A percentile compares a stretch with the other conserved stretches of the same genome.
phyloP scores from a whole-genome alignment of 345 rosid species.

The Populus simonii region DNA sequence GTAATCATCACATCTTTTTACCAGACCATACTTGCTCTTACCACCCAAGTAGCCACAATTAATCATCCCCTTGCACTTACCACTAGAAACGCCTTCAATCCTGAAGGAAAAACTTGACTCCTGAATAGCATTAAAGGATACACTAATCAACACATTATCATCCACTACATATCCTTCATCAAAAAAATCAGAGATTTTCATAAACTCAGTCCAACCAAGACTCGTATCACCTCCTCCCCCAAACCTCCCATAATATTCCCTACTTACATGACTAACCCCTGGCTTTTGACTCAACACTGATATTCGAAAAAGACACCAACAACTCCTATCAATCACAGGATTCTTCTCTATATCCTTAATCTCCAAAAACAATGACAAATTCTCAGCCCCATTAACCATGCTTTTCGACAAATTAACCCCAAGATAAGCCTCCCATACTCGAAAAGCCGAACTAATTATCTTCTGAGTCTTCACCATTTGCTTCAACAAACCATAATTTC shows the following conservation, averaged over 20 bases:
- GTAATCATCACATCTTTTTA: background rate
- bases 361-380: constrained; percentile 12
- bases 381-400: constrained; percentile 8
- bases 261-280: constrained; percentile 8
- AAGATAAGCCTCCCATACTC: constrained; percentile 9
- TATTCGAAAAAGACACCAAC: constrained; percentile 19
- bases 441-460: constrained; percentile 14
- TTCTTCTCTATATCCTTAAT: constrained; percentile 3
- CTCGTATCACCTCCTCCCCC: background rate
- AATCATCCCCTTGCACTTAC: too few relatives aligned
- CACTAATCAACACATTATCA: constrained; percentile 4
- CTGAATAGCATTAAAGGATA: constrained; percentile 12
- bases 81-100: background rate
- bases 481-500: constrained; percentile 12
- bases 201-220: constrained; percentile 21
- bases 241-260: constrained; percentile 17
- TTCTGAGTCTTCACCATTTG: constrained; percentile 13
- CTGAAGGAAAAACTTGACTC: background rate
- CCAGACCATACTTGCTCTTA: background rate
- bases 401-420: constrained; percentile 5
- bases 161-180: constrained; percentile 17
- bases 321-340: constrained; percentile 1
- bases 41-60: background rate
- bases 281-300: constrained; percentile 18
- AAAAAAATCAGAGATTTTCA: constrained; percentile 19